Base-by-base conservation (phyloP, 2,329 filamentous ascomycete genomes). In the Aspergillus aculeatus region DNA sequence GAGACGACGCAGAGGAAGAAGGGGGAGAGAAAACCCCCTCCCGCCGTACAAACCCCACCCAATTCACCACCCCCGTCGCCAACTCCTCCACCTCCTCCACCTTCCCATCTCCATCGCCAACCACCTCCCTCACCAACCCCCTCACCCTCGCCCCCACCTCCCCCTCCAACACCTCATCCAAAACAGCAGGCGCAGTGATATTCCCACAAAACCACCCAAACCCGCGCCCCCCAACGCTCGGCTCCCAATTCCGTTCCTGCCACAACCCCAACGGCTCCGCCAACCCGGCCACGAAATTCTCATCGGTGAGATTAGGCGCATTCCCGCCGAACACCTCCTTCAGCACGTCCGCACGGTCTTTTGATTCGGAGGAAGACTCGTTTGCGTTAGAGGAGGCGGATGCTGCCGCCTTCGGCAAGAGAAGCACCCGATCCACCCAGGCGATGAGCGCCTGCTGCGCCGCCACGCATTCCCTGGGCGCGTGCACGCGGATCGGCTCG, bases 201-300 rank as follows among this genome's bases (percentile, higher is more conserved):
- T 85, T 86, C 48, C 75, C 74, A 65, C 85, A 88, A 66, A 84
- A 86, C 26, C 78, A 60, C 61, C 76, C 77, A 69, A 87, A 86
- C 0, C 73, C 73, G 0, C 77, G 74, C 31, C 75, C 76, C 53
- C 81, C 81, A 23, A 83, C 70, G 2, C 73, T 80, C 0, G 85
- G 84, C 65, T 88, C 85, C 86, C 86, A 89, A 63, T 85, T 85
- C 29, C 77, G 75, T 24, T 73, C 73, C 71, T 88, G 85, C 80
- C 84, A 87, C 11, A 71, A 71, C 14, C 73, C 74, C 23, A 86
- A 72, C 50, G 79, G 73, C 67, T 82, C 71, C 1, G 80, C 82
- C 31, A 75, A 58, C 19, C 58, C 57, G 6, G 58, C 63, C 44
- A 60, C 75, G 63, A 68, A 69, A 50, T 55, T 59, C 10, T 31